Evolutionary conservation across 1,284 basidiomycete species (phyloP).

Genomic region (Fomitopsis betulina): DNA sequence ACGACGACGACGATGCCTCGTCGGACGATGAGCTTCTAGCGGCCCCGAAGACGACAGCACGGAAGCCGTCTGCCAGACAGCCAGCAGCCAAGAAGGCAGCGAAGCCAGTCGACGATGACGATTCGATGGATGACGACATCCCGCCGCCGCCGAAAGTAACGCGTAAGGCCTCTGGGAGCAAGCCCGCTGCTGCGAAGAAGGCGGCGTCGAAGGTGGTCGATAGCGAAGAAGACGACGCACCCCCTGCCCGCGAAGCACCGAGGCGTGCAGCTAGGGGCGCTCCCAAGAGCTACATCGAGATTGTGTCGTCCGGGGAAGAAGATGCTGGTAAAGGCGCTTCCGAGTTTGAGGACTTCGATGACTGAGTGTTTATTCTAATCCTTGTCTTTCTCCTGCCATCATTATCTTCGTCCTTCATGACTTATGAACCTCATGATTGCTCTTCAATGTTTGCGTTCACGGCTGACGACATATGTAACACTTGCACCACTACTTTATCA

Average conservation of each 20-base stretch:
- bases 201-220: conserved; percentile 11
- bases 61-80: conserved; percentile 5
- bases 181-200: conserved; percentile 1
- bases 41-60: conserved; percentile 13
- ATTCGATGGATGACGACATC: conserved; percentile 15
- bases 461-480: no score
- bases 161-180: conserved; percentile 4
- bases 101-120: conserved; percentile 34
- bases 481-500: no score
- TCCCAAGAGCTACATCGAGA: conserved; percentile 36
- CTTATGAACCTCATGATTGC: no score
- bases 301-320: conserved; percentile 34
- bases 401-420: no score
- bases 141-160: conserved; percentile 17
- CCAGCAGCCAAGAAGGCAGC: conserved; percentile 2
- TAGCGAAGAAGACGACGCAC: conserved; percentile 30
- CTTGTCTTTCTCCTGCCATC: no score
- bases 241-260: conserved; percentile 27
- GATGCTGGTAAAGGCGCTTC: conserved; percentile 19
- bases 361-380: no score
- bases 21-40: conserved; percentile 16
- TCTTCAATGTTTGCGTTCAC: no score
- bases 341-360: conserved; percentile 28
- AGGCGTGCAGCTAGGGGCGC: conserved; percentile 31
- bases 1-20: conserved; percentile 32